Evolutionary conservation across 73 alveolate species (phyloP).

Genomic region (Paramecium caudatum): DNA sequence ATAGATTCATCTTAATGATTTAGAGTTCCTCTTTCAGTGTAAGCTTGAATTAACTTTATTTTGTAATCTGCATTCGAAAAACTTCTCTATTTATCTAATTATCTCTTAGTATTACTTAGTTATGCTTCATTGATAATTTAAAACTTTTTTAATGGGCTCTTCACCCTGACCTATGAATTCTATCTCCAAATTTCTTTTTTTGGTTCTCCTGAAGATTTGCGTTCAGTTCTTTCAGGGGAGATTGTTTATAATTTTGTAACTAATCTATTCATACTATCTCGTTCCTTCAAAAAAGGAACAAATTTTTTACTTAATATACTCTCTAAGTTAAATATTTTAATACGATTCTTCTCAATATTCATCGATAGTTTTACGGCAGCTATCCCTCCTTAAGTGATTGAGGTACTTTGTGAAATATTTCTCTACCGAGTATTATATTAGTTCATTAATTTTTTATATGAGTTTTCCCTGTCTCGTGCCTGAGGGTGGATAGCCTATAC

Average conservation of each 20-base stretch:
- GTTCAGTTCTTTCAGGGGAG: constrained; percentile 9
- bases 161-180: background rate
- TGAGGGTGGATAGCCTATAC: constrained; percentile 37
- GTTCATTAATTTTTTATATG: constrained; percentile 3
- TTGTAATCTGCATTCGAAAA: constrained; percentile 51
- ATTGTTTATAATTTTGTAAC: constrained; percentile 16
- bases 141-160: constrained; percentile 25
- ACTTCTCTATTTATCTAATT: constrained; percentile 56
- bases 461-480: constrained; percentile 51
- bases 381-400: background rate
- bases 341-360: background rate
- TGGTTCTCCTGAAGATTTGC: background rate
- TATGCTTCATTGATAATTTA: background rate
- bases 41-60: constrained; percentile 9
- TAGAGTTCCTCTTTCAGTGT: constrained; percentile 41
- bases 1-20: constrained; percentile 40
- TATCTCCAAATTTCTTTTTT: constrained; percentile 38
- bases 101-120: constrained; percentile 9
- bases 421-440: background rate
- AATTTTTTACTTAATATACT: constrained; percentile 10
- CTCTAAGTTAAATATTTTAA: background rate
- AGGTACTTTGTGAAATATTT: constrained; percentile 29
- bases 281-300: constrained; percentile 26
- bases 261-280: constrained; percentile 64
- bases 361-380: background rate